Evolutionary conservation across 495 filamentous ascomycete genomes (phyloP).

Genomic region (Halenospora varia): DNA sequence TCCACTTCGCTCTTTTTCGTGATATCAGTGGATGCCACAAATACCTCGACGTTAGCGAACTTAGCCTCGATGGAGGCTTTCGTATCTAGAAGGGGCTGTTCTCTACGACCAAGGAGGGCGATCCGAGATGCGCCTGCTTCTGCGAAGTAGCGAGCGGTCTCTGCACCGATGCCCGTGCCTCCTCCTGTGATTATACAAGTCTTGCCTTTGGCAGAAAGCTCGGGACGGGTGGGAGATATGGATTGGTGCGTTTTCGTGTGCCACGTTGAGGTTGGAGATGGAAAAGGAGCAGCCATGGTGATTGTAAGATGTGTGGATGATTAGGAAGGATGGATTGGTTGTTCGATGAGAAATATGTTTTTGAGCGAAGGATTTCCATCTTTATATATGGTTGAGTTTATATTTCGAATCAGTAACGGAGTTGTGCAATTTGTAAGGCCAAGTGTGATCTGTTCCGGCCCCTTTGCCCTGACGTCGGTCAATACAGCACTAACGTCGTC

Average conservation of each 20-base stretch:
- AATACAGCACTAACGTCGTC: no score
- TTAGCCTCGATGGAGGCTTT: slow-evolving; percentile 22
- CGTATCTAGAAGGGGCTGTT: slow-evolving; percentile 26
- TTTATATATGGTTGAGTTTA: slow-evolving; percentile 10
- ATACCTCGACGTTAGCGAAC: slow-evolving; percentile 26
- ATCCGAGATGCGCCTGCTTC: slow-evolving; percentile 22
- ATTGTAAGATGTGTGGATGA: slow-evolving; percentile 10
- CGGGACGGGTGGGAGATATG: slow-evolving; percentile 38
- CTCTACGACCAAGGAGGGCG: slow-evolving; percentile 23
- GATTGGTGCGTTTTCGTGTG: slow-evolving; percentile 38
- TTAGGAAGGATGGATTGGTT: slow-evolving; percentile 4
- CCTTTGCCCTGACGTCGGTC: no score
- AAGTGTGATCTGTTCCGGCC: slow-evolving; percentile 1
- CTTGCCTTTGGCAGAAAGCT: slow-evolving; percentile 37
- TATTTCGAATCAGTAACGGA: slow-evolving; percentile 9
- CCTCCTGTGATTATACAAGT: slow-evolving; percentile 45
- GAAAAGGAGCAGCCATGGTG: slow-evolving; percentile 15
- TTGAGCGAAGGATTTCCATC: slow-evolving; percentile 7
- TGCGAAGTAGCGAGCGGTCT: slow-evolving; percentile 28
- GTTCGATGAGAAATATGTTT: slow-evolving; percentile 6
- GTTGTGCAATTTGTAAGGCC: slow-evolving; percentile 15
- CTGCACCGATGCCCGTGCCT: slow-evolving; percentile 32
- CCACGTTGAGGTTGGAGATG: slow-evolving; percentile 17
- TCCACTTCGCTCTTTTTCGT: slow-evolving; percentile 38
- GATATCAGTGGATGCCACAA: slow-evolving; percentile 34